These are phyloP conservation scores for Diplotaxis tenuifolia DNA, from an alignment of 345 rosid genomes.

Conservation along the genomic window DNA sequence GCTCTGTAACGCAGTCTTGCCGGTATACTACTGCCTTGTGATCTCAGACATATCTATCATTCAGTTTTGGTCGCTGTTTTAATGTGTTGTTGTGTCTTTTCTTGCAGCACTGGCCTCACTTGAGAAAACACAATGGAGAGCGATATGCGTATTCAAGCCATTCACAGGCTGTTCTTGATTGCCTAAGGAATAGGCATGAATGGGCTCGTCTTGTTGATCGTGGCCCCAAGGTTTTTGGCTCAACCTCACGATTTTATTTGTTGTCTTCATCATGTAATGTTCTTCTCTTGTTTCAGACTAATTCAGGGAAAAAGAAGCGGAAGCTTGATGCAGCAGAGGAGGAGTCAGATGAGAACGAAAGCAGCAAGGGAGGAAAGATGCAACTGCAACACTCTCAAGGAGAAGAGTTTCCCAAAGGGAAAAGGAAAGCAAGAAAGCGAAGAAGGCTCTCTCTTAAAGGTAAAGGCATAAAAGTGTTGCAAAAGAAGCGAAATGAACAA, in stretches of 20 bases:
- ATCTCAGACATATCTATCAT: conserved; percentile 7
- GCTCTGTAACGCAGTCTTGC: conserved; percentile 92
- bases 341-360: conserved; percentile 71
- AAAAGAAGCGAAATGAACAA: conserved; percentile 54
- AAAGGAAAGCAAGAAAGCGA: conserved; percentile 83
- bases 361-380: conserved; percentile 46
- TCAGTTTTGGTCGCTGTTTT: conserved; percentile 12
- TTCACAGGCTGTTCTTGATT: conserved; percentile 99
- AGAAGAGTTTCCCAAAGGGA: conserved; percentile 92
- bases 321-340: conserved; percentile 73
- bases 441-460: conserved; percentile 78
- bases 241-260: not conserved
- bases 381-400: conserved; percentile 55
- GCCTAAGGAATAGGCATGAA: conserved; percentile 91
- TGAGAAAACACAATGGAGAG: conserved; percentile 98
- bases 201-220: conserved; percentile 98
- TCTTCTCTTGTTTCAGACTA: conserved; percentile 50
- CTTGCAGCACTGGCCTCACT: conserved; percentile 90
- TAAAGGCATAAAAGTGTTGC: conserved; percentile 65
- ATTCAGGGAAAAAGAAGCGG: conserved; percentile 77
- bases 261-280: not conserved
- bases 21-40: conserved; percentile 52
- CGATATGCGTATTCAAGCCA: conserved; percentile 97
- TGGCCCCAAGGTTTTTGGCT: conserved; percentile 79
- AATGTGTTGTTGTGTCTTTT: conserved; percentile 25